phyloP scores from a whole-genome alignment of 768 basidiomycete genomes.

The Cystobasidium ongulense region DNA sequence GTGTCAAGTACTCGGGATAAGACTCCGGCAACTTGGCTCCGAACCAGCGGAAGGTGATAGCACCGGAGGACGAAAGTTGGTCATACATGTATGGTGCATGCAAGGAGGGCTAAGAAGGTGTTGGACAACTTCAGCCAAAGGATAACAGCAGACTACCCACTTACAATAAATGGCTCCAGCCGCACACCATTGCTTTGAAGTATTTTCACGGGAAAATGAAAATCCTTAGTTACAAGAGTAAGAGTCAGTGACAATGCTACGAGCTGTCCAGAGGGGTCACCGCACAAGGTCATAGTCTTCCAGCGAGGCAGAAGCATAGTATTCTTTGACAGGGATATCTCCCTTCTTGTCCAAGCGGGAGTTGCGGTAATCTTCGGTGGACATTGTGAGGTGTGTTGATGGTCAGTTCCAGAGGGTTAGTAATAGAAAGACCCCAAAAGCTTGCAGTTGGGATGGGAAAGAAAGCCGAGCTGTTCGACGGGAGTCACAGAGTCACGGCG shows the following conservation, averaged over 20 bases:
- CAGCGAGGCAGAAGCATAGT: not conserved
- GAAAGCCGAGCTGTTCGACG: too few relatives aligned
- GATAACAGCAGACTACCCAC: not conserved
- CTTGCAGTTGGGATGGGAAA: not conserved
- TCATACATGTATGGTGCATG: not conserved
- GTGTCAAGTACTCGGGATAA: conserved; percentile 1
- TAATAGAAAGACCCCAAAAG: not conserved
- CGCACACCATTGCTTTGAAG: conserved; percentile 15
- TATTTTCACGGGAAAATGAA: not conserved
- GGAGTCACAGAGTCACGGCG: too few relatives aligned
- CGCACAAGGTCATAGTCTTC: conserved; percentile 20
- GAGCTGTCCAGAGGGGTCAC: not conserved
- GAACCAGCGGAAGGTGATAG: conserved; percentile 10
- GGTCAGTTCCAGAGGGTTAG: too few relatives aligned
- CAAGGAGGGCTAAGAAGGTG: not conserved
- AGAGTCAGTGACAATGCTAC: not conserved
- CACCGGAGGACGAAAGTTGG: not conserved
- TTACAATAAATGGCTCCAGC: conserved; percentile 7
- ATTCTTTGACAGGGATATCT: not conserved
- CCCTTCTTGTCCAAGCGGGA: not conserved
- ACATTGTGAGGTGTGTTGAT: too few relatives aligned
- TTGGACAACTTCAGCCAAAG: not conserved
- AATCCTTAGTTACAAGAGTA: conserved; percentile 7
- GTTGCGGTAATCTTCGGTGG: not conserved
- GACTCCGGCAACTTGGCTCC: not conserved